phyloP scores from a whole-genome alignment of 2,329 filamentous ascomycete species.

The Parafenestella ontariensis region DNA sequence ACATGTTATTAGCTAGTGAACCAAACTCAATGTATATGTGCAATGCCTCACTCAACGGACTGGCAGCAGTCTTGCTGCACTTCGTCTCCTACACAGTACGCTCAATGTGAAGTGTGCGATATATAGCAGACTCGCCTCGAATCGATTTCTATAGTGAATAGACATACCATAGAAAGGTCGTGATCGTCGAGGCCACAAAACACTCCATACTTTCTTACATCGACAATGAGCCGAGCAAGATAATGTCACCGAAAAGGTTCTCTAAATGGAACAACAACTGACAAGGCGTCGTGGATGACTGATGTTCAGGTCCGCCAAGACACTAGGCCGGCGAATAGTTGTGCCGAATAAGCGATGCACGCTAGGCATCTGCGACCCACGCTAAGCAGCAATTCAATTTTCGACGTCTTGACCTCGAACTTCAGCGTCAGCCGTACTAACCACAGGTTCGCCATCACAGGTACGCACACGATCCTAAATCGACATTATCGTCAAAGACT shows the following conservation, averaged over 20 bases:
- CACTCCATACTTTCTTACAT: no score
- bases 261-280: no score
- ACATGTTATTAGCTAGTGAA: constrained; percentile 9
- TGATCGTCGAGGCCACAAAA: no score
- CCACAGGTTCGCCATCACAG: constrained; percentile 41
- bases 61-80: no score
- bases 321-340: constrained; percentile 25
- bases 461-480: constrained; percentile 25
- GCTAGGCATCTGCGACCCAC: constrained; percentile 26
- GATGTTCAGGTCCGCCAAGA: constrained; percentile 9
- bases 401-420: constrained; percentile 20
- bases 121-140: no score
- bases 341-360: constrained; percentile 21
- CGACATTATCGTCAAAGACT: constrained; percentile 12
- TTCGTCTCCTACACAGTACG: no score
- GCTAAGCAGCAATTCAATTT: constrained; percentile 22
- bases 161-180: no score
- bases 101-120: no score
- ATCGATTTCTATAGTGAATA: no score
- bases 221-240: no score
- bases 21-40: constrained; percentile 15
- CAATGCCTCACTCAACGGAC: constrained; percentile 1
- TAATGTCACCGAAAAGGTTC: no score
- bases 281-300: no score
- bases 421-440: constrained; percentile 40